These are phyloP conservation scores for Fusarium pseudonygamai DNA, from an alignment of 2,329 filamentous ascomycete genomes.

Conservation along the genomic window DNA sequence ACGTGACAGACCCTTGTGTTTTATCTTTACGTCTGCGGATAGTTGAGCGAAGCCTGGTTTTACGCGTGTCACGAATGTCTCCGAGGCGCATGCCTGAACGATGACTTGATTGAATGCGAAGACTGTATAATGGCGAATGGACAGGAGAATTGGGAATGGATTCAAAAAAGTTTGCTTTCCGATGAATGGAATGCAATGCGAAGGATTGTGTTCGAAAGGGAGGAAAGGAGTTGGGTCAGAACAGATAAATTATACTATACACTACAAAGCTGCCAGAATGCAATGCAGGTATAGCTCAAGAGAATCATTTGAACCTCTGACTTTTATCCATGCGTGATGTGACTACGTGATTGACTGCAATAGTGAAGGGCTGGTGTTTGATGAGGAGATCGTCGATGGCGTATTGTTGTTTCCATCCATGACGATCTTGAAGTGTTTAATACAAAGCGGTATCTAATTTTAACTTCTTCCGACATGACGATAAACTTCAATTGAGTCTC, in stretches of 20 bases:
- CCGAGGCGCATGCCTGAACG: slow-evolving; percentile 19
- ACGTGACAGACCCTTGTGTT: slow-evolving; percentile 13
- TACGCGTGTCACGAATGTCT: slow-evolving; percentile 35
- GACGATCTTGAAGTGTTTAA: not conserved
- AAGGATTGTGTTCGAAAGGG: slow-evolving; percentile 15
- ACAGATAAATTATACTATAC: slow-evolving; percentile 44
- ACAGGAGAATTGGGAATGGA: slow-evolving; percentile 6
- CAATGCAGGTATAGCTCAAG: slow-evolving; percentile 39
- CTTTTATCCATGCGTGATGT: not conserved
- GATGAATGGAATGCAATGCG: slow-evolving; percentile 31
- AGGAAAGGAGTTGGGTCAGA: slow-evolving; percentile 23
- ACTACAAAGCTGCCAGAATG: slow-evolving; percentile 42
- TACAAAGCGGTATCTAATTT: not conserved
- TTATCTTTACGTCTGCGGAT: not conserved
- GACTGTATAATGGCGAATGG: slow-evolving; percentile 33
- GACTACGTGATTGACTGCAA: not conserved
- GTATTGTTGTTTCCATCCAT: not conserved
- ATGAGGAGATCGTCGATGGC: not conserved
- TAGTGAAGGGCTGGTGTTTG: not conserved
- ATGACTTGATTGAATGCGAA: slow-evolving; percentile 36
- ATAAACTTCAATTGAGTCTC: not conserved
- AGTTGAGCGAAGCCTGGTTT: slow-evolving; percentile 28
- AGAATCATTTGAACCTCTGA: slow-evolving; percentile 31
- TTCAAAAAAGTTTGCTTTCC: slow-evolving; percentile 35
- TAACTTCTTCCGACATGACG: not conserved